Evolutionary conservation across 108 stramenopile species (phyloP).

Genomic region (Schizochytrium sp.): DNA sequence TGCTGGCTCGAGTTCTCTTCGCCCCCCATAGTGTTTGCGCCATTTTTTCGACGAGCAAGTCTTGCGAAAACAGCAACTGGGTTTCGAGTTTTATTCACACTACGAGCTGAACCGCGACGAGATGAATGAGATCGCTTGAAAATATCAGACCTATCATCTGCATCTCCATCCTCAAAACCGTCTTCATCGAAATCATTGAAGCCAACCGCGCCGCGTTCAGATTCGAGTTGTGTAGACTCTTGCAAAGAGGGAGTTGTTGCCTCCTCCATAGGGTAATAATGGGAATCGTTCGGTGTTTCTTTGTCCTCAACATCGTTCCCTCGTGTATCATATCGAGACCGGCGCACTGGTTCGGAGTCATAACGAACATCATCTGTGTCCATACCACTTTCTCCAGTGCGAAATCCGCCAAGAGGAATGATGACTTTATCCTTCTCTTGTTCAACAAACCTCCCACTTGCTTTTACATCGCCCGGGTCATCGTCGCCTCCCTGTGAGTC

Average conservation of each 20-base stretch:
- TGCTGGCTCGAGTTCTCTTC: too few relatives aligned
- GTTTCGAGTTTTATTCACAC: background rate
- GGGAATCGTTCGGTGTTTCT: too few relatives aligned
- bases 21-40: too few relatives aligned
- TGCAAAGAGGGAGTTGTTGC: too few relatives aligned
- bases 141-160: background rate
- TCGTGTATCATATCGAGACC: background rate
- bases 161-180: background rate
- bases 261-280: too few relatives aligned
- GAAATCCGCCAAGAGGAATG: constrained; percentile 12
- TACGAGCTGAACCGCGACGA: background rate
- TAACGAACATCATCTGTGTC: background rate
- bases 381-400: constrained; percentile 11
- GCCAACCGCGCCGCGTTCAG: too few relatives aligned
- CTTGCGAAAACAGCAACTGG: background rate
- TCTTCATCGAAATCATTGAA: background rate
- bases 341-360: background rate
- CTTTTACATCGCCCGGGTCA: background rate
- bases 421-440: too few relatives aligned
- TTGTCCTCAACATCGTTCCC: too few relatives aligned
- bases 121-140: background rate
- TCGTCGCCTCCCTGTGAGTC: background rate
- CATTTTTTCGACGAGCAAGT: background rate
- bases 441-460: background rate
- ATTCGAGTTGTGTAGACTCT: too few relatives aligned